These are phyloP conservation scores for Leucosporidium yakuticum DNA, from an alignment of 768 basidiomycete species.

Conservation along the genomic window DNA sequence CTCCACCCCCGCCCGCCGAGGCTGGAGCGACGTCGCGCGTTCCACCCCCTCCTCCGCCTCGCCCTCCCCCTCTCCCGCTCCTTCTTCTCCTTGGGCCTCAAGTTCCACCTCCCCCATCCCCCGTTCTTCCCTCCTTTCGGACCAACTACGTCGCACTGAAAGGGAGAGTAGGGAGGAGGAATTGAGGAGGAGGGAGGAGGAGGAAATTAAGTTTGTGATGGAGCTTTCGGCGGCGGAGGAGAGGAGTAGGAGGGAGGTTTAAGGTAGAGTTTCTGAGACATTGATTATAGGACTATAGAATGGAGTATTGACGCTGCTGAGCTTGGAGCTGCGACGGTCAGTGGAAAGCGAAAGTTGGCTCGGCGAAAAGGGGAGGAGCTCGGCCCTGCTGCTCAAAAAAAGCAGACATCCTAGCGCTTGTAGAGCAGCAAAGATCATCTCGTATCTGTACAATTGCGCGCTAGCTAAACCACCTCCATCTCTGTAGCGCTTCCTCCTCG, in stretches of 20 bases:
- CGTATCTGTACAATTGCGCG: no score
- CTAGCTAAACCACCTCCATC: no score
- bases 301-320: no score
- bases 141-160: constrained; percentile 8
- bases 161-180: background rate
- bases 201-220: constrained; percentile 25
- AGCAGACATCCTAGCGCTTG: no score
- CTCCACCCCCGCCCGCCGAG: background rate
- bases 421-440: no score
- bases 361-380: no score
- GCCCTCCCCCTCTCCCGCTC: background rate
- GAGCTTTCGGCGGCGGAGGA: constrained; percentile 21
- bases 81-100: background rate
- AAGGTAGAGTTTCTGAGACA: no score
- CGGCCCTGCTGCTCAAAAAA: no score
- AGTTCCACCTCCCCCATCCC: background rate
- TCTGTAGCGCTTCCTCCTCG: no score
- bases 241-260: constrained; percentile 8
- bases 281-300: no score
- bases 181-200: constrained; percentile 12
- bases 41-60: background rate
- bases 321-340: no score
- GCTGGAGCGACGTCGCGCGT: constrained; percentile 10
- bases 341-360: no score
- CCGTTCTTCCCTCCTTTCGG: constrained; percentile 12